A percentile compares a stretch with the other conserved stretches of the same genome.
These are phyloP conservation scores for Beauveria caledonica DNA, from an alignment of 2,329 filamentous ascomycete genomes.

Conservation along the genomic window DNA sequence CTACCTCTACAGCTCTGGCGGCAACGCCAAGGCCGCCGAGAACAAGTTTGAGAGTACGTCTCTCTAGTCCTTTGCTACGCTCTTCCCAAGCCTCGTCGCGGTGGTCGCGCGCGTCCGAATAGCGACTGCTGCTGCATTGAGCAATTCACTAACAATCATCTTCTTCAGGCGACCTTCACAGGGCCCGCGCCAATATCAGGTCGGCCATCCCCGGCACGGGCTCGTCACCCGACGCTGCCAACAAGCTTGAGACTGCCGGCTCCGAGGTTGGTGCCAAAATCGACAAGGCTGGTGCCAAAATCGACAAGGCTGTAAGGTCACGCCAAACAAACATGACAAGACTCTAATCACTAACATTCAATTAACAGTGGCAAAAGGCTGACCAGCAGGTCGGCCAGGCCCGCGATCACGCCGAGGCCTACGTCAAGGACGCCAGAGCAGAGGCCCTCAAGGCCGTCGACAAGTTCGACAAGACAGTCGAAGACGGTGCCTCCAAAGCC, in stretches of 20 bases:
- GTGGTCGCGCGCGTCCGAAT: neutral
- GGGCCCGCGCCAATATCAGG: slow-evolving; percentile 58
- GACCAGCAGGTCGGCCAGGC: slow-evolving; percentile 55
- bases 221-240: slow-evolving; percentile 51
- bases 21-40: slow-evolving; percentile 72
- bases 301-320: slow-evolving; percentile 59
- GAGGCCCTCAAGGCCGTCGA: slow-evolving; percentile 66
- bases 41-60: slow-evolving; percentile 73
- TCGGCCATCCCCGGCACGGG: slow-evolving; percentile 52
- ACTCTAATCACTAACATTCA: neutral
- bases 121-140: too few relatives aligned
- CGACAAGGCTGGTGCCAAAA: slow-evolving; percentile 49
- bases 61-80: neutral
- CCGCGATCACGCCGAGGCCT: slow-evolving; percentile 51
- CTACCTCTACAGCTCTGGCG: slow-evolving; percentile 85
- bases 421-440: slow-evolving; percentile 55
- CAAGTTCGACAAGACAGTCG: slow-evolving; percentile 73
- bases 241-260: slow-evolving; percentile 45
- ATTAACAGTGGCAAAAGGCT: slow-evolving; percentile 40
- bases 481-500: slow-evolving; percentile 68
- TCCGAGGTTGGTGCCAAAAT: slow-evolving; percentile 49
- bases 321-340: too few relatives aligned
- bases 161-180: slow-evolving; percentile 63
- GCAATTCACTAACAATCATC: neutral
- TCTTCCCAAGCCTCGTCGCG: neutral